Evolutionary conservation across 805 yeast species (phyloP).

Genomic region (Yamadazyma paraphyllophila): DNA sequence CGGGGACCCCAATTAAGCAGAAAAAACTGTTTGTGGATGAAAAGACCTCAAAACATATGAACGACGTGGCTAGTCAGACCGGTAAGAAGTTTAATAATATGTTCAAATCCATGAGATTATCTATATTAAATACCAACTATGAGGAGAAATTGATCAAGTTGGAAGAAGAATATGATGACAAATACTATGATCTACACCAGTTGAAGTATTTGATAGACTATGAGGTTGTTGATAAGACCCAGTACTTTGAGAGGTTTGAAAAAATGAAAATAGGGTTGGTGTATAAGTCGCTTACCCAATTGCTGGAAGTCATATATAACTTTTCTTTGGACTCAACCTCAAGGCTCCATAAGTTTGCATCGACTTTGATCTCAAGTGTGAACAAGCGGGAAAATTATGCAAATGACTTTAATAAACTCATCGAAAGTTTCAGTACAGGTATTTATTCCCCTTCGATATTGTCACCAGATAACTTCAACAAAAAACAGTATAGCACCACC

Average conservation of each 20-base stretch:
- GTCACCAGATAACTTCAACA: constrained; percentile 26
- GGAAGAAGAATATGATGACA: constrained; percentile 32
- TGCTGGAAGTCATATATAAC: constrained; percentile 33
- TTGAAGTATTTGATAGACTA: constrained; percentile 29
- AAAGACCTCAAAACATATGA: constrained; percentile 14
- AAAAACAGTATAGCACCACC: constrained; percentile 21
- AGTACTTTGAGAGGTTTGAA: constrained; percentile 34
- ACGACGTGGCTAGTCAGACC: constrained; percentile 26
- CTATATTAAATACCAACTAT: constrained; percentile 29
- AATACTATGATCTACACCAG: constrained; percentile 33
- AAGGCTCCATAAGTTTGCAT: constrained; percentile 23
- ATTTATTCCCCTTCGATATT: constrained; percentile 37
- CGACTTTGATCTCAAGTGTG: constrained; percentile 18
- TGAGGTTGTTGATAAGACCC: constrained; percentile 21
- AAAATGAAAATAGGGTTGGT: constrained; percentile 30
- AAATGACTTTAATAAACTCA: constrained; percentile 23
- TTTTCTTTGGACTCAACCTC: constrained; percentile 25
- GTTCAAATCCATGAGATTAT: constrained; percentile 30
- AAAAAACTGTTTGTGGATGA: constrained; percentile 7
- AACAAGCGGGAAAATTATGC: constrained; percentile 20
- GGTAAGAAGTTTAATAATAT: constrained; percentile 29
- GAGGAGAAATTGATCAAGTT: constrained; percentile 25
- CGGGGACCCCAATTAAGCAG: constrained; percentile 4
- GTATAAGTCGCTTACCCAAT: constrained; percentile 30
- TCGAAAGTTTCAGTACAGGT: constrained; percentile 33